Percentiles rank a stretch among this genome's conserved stretches.
phyloP scores from a whole-genome alignment of 495 filamentous ascomycete species.

The Annulohypoxylon stygium region DNA sequence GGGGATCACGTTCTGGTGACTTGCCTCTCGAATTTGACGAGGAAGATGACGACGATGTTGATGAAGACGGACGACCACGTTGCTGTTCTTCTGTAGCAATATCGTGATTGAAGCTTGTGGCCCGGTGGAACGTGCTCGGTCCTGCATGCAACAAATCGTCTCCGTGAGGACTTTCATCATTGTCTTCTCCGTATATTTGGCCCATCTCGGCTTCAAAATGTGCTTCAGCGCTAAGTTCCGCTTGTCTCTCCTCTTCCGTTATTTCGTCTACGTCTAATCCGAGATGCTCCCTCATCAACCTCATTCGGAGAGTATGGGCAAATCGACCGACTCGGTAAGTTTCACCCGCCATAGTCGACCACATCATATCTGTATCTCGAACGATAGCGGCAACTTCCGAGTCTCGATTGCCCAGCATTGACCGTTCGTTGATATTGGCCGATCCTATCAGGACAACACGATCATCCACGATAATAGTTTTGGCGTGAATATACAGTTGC shows the following conservation, averaged over 20 bases:
- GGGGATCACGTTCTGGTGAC: slow-evolving; percentile 69
- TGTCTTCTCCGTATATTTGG: slow-evolving; percentile 60
- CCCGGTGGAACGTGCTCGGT: slow-evolving; percentile 32
- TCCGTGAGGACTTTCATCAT: slow-evolving; percentile 50
- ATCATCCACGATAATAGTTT: slow-evolving; percentile 97
- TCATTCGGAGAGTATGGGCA: slow-evolving; percentile 91
- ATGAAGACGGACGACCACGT: slow-evolving; percentile 60
- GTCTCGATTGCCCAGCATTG: slow-evolving; percentile 91
- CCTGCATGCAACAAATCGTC: slow-evolving; percentile 46
- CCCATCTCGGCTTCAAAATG: slow-evolving; percentile 68
- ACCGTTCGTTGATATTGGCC: slow-evolving; percentile 98
- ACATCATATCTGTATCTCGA: slow-evolving; percentile 92
- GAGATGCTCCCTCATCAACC: slow-evolving; percentile 97
- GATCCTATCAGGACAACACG: slow-evolving; percentile 94
- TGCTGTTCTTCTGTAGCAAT: slow-evolving; percentile 76
- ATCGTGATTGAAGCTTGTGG: slow-evolving; percentile 85
- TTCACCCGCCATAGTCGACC: slow-evolving; percentile 89
- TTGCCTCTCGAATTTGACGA: slow-evolving; percentile 51
- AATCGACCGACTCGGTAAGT: slow-evolving; percentile 92
- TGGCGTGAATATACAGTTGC: slow-evolving; percentile 98
- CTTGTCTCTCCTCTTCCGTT: slow-evolving; percentile 80
- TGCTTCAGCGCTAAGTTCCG: slow-evolving; percentile 63
- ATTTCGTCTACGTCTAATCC: slow-evolving; percentile 94
- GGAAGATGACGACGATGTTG: slow-evolving; percentile 29
- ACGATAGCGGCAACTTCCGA: slow-evolving; percentile 94